Percentiles rank a stretch among this genome's conserved stretches.
These are phyloP conservation scores for Trichoderma brevicompactum DNA, from an alignment of 2,329 filamentous ascomycete genomes.

Conservation along the genomic window DNA sequence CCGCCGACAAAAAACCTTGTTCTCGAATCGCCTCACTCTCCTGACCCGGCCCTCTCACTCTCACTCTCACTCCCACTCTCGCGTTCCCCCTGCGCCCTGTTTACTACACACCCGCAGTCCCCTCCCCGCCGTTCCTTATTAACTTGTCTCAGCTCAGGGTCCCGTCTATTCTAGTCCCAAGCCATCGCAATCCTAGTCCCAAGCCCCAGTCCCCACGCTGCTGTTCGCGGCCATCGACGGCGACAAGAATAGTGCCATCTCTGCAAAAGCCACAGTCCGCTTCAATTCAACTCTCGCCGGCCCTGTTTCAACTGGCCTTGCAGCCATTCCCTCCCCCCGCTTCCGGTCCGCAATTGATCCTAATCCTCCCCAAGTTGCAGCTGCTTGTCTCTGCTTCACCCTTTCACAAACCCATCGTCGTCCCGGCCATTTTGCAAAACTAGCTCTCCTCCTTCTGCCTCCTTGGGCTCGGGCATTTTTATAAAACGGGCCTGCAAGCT, in stretches of 20 bases:
- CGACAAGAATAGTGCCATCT: conserved; percentile 14
- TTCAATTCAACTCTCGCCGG: conserved; percentile 1
- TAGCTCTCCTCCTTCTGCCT: background rate
- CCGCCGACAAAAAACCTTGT: background rate
- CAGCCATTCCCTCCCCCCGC: conserved; percentile 6
- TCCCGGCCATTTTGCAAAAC: background rate
- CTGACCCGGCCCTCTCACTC: background rate
- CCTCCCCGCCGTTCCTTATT: conserved; percentile 10
- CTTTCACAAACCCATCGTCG: background rate
- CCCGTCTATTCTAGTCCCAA: conserved; percentile 17
- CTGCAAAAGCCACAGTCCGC: conserved; percentile 17
- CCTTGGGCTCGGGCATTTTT: background rate
- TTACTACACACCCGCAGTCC: background rate
- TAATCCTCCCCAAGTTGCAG: background rate
- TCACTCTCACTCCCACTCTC: background rate
- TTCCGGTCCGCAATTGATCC: conserved; percentile 27
- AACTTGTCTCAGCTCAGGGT: conserved; percentile 30
- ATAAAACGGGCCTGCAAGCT: conserved; percentile 7
- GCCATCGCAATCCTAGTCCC: conserved; percentile 17
- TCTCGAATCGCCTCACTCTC: background rate
- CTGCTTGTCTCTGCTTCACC: conserved; percentile 11
- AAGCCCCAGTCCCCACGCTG: conserved; percentile 26
- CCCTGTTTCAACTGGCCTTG: conserved; percentile 13
- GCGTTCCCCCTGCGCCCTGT: background rate
- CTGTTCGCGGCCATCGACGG: conserved; percentile 25